Evolutionary conservation across 139 green algal genomes (phyloP).

Genomic region (Marvania coccoides): DNA sequence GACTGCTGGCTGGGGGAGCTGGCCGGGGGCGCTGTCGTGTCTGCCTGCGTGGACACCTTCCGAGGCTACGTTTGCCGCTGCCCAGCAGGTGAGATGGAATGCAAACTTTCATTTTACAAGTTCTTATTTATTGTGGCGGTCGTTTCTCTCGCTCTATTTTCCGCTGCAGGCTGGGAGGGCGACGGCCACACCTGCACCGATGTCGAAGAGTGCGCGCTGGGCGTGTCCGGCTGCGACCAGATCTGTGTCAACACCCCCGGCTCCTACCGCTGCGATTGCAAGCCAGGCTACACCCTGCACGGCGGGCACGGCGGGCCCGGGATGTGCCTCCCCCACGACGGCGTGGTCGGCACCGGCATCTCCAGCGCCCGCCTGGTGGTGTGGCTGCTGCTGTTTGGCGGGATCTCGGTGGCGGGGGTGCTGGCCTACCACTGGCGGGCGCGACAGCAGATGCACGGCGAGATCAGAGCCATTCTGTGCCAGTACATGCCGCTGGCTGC

Average conservation of each 20-base stretch:
- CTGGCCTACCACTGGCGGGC: constrained; percentile 18
- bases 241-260: constrained; percentile 29
- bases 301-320: constrained; percentile 20
- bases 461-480: constrained; percentile 29
- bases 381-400: not conserved
- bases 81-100: constrained; percentile 10
- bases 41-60: constrained; percentile 67
- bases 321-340: constrained; percentile 26
- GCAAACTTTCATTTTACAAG: not conserved
- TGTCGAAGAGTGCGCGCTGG: constrained; percentile 44
- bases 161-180: constrained; percentile 28
- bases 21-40: not conserved
- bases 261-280: constrained; percentile 30
- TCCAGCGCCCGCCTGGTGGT: not conserved
- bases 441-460: constrained; percentile 15
- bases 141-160: not conserved
- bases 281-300: constrained; percentile 29
- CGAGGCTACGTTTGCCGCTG: constrained; percentile 55
- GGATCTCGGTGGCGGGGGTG: constrained; percentile 6
- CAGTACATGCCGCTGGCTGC: constrained; percentile 33
- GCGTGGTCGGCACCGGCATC: not conserved
- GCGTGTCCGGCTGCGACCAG: constrained; percentile 28
- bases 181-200: constrained; percentile 35
- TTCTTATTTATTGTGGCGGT: not conserved
- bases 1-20: constrained; percentile 37